Base-by-base conservation (phyloP, 345 rosid genomes). In the Gossypium sturtianum region DNA sequence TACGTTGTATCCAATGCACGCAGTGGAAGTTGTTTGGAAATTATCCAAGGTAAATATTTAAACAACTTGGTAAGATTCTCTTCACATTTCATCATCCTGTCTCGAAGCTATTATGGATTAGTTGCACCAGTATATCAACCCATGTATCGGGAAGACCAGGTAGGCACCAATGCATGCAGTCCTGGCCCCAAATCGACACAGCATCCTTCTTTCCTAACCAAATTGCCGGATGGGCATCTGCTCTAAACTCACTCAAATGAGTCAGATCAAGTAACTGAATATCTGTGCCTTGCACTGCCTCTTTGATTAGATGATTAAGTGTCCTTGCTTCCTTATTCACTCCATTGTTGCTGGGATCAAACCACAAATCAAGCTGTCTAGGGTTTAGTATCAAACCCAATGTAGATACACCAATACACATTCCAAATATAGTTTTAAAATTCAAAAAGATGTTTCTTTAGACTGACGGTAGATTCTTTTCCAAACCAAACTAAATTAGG, bases 131-230 rank as follows among this genome's bases (percentile, higher is more conserved):
- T 48, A 95, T 88, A 83, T 95, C 92, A 5, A 81, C 98, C 99
- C 98, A 93, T 45, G 97, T 93, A 70, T 91, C 99, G 0, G 99
- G 99, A 44, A 95, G 84, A 64, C 99, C 98, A 0, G 99, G 97
- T 22, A 95, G 84, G 89, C 99, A 95, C 99, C 99, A 95, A 59
- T 95, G 99, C 99, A 95, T 85, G 87, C 99, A 95, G 81, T 95
- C 99, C 79, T 95, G 97, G 74, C 98, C 97, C 97, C 98, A 93
- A 48, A 80, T 77, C 3, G 89, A 91, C 38, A 95, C 97, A 0
- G 98, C 97, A 44, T 85, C 94, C 77, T 90, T 91, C 87, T 95
- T 90, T 72, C 99, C 99, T 66, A 93, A 70, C 98, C 99, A 93
- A 57, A 90, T 88, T 5, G 99, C 97, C 0, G 97, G 98, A 80